Evolutionary conservation across 768 basidiomycete species (phyloP).

Genomic region (Tricholoma matsutake): DNA sequence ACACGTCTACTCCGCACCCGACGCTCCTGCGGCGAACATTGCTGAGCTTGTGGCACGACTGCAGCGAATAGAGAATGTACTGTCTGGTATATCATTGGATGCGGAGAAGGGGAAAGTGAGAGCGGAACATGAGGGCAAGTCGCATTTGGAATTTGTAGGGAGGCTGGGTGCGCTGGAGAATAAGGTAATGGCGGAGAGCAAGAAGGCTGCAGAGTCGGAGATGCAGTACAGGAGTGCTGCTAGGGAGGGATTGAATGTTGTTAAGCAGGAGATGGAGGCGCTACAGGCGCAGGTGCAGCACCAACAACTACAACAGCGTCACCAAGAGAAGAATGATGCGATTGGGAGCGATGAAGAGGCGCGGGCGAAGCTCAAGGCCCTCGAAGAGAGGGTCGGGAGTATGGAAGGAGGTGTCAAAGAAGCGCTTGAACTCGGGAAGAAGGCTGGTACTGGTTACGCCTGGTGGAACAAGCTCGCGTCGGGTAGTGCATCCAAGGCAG

Average conservation of each 20-base stretch:
- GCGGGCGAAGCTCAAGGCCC: constrained; percentile 43
- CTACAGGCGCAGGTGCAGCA: constrained; percentile 42
- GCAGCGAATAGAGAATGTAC: constrained; percentile 56
- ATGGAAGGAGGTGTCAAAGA: constrained; percentile 69
- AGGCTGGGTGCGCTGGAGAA: constrained; percentile 57
- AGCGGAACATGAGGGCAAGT: constrained; percentile 50
- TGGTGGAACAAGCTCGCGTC: constrained; percentile 73
- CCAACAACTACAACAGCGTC: constrained; percentile 18
- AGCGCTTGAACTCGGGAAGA: constrained; percentile 65
- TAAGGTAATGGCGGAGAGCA: constrained; percentile 36
- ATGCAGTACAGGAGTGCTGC: constrained; percentile 42
- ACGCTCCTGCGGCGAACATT: constrained; percentile 60
- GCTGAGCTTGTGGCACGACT: constrained; percentile 63
- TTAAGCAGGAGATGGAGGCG: constrained; percentile 55
- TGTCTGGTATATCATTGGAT: constrained; percentile 59
- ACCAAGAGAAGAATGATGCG: constrained; percentile 7
- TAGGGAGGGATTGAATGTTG: constrained; percentile 41
- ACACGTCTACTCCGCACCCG: constrained; percentile 49
- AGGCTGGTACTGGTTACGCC: constrained; percentile 38
- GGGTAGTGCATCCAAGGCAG: constrained; percentile 35
- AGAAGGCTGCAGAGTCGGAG: constrained; percentile 52
- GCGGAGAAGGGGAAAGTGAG: constrained; percentile 47
- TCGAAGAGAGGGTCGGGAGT: constrained; percentile 62
- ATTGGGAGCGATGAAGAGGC: constrained; percentile 54
- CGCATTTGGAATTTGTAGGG: constrained; percentile 49